Conservation (phyloP, 1,284 basidiomycete genomes). For the Leucoagaricus sp. region DNA sequence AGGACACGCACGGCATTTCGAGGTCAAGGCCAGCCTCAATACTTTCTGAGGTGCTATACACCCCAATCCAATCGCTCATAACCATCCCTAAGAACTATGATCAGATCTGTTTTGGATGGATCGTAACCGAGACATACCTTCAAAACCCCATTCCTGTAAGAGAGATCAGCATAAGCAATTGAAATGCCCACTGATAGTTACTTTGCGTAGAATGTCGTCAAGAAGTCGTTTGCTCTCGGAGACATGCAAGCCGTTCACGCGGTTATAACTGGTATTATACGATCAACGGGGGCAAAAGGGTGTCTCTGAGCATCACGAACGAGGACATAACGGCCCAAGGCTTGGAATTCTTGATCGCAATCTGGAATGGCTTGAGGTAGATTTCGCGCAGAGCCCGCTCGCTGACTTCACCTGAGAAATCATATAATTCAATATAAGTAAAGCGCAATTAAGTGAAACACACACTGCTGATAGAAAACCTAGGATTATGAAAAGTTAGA, state of each 20-base stretch:
- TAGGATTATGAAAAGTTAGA: slow-evolving; percentile 18
- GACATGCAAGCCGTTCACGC: slow-evolving; percentile 52
- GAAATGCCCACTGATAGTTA: slow-evolving; percentile 7
- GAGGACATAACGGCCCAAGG: slow-evolving; percentile 50
- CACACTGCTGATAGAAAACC: slow-evolving; percentile 53
- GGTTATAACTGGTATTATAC: slow-evolving; percentile 44
- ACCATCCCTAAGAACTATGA: slow-evolving; percentile 31
- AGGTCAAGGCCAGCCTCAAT: slow-evolving; percentile 60
- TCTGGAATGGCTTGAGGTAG: slow-evolving; percentile 52
- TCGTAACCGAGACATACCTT: slow-evolving; percentile 26
- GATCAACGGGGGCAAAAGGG: not conserved
- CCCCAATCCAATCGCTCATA: slow-evolving; percentile 57
- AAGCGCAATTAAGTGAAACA: slow-evolving; percentile 13
- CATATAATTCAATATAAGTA: not conserved
- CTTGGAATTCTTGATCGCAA: slow-evolving; percentile 41
- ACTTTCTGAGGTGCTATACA: slow-evolving; percentile 49
- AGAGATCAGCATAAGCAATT: not conserved
- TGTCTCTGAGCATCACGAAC: slow-evolving; percentile 26
- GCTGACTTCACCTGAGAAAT: slow-evolving; percentile 42
- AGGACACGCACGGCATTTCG: slow-evolving; percentile 48
- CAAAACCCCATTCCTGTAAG: slow-evolving; percentile 44
- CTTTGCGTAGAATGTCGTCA: slow-evolving; percentile 47
- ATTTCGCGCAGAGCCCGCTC: slow-evolving; percentile 59
- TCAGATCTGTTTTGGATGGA: not conserved
- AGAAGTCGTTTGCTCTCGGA: slow-evolving; percentile 47